Evolutionary conservation across 495 filamentous ascomycete species (phyloP), one percentile per base, ranked within the genome.

Genomic region (Neurospora intermedia): DNA sequence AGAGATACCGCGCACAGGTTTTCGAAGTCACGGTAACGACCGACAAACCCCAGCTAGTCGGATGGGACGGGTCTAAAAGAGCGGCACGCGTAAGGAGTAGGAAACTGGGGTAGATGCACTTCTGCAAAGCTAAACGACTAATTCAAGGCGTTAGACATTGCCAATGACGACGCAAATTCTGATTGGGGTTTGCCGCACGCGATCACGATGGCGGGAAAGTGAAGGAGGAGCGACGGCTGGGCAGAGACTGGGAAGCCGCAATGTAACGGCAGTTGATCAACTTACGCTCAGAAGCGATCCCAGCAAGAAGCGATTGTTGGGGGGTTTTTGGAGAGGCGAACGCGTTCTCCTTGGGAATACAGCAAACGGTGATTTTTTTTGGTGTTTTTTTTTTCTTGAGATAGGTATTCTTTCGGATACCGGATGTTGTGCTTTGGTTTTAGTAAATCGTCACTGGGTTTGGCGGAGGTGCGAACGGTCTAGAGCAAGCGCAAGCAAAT

Each of bases 241-340:
- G 41, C 8, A 46, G 41, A 13, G 43, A 46, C 54, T 35, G 62
- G 42, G 54, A 66, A 66, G 54, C 54, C 27, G 31, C 54, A 31
- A 16, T 66, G 54, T 10, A 35, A 66, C 54, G 27, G 54, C 6
- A 48, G 27, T 46, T 62, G 18, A 48, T 27, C 35, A 73, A 75
- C 77, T 77, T 75, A 78, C 75, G 43, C 59, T 73, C 75, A 80
- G 75, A 78, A 81, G 78, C 73, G 77, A 80, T 80, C 79, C 75
- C 78, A 76, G 75, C 76, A 77, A 79, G 70, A 72, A 75, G 71
- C 75, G 78, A 73, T 70, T 74, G 73, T 71, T 70, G 69, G 41
- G 45, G 27, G 18, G 20, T 72, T 66, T 66, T 16, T 18, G 54
- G 54, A 72, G 69, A 70, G 20, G 39, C 45, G 54, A 27, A 9